These are phyloP conservation scores for Chalara sp. DNA, from an alignment of 2,329 filamentous ascomycete species.

Conservation along the genomic window DNA sequence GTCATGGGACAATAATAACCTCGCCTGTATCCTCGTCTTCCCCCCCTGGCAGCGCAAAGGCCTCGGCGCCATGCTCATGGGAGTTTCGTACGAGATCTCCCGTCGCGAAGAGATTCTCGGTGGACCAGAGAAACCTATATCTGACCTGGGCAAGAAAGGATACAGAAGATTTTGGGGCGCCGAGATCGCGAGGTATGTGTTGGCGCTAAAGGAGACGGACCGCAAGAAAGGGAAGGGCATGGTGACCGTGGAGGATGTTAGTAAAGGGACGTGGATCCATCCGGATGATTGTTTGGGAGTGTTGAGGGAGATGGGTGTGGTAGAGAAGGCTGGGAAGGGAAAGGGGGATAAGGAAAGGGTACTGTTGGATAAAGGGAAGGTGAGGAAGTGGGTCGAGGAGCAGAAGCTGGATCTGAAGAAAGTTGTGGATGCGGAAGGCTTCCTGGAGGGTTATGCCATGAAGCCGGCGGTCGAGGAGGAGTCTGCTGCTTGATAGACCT, in stretches of 20 bases:
- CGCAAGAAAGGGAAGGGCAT: constrained; percentile 31
- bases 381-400: constrained; percentile 62
- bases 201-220: constrained; percentile 26
- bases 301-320: constrained; percentile 72
- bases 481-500: constrained; percentile 9
- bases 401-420: constrained; percentile 63
- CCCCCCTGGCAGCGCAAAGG: constrained; percentile 92
- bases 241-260: constrained; percentile 64
- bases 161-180: constrained; percentile 84
- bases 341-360: constrained; percentile 40
- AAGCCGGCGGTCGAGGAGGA: constrained; percentile 32
- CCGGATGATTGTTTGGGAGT: constrained; percentile 76
- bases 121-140: constrained; percentile 90
- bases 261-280: constrained; percentile 73
- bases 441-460: constrained; percentile 60
- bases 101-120: constrained; percentile 76
- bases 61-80: constrained; percentile 83
- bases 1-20: constrained; percentile 97
- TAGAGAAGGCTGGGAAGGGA: constrained; percentile 48
- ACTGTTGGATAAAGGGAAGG: constrained; percentile 38
- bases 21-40: constrained; percentile 93
- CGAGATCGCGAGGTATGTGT: constrained; percentile 68
- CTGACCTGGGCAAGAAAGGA: constrained; percentile 73
- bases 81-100: constrained; percentile 87
- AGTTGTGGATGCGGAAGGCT: constrained; percentile 68